Conservation (phyloP, 805 yeast species). For the Blastobotrys terrestris region DNA sequence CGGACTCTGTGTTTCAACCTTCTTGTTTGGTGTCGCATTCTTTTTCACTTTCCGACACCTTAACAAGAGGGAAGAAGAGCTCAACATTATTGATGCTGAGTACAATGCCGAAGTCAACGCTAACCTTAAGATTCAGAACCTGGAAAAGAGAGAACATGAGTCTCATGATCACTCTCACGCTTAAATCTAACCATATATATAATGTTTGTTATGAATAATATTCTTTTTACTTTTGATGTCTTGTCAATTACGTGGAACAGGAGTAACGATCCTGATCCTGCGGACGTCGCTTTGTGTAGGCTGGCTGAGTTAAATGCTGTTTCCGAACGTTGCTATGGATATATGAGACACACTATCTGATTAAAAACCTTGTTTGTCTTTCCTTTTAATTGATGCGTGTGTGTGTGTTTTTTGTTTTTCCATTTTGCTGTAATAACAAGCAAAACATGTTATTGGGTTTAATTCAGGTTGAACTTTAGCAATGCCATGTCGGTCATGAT, state of each 20-base stretch:
- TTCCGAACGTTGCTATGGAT: too few relatives aligned
- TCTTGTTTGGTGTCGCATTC: constrained; percentile 55
- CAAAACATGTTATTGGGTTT: neutral
- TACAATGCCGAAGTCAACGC: constrained; percentile 26
- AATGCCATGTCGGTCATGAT: neutral
- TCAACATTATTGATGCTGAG: constrained; percentile 45
- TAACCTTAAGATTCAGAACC: constrained; percentile 13
- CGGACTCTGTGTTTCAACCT: constrained; percentile 55
- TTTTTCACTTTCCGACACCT: constrained; percentile 52
- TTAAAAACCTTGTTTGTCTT: neutral
- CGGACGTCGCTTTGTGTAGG: too few relatives aligned
- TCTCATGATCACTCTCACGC: neutral
- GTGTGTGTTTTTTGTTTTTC: too few relatives aligned
- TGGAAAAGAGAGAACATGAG: neutral
- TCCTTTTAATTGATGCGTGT: neutral
- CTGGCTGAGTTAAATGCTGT: too few relatives aligned
- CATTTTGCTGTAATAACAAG: neutral
- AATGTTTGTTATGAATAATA: neutral
- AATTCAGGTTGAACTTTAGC: neutral
- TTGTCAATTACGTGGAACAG: too few relatives aligned
- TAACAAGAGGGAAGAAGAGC: constrained; percentile 51
- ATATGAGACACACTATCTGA: too few relatives aligned
- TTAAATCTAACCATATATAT: neutral
- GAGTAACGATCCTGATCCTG: too few relatives aligned
- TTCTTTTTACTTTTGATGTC: neutral